These are phyloP conservation scores for Aspergillus ruber DNA, from an alignment of 2,329 filamentous ascomycete species.

Conservation along the genomic window DNA sequence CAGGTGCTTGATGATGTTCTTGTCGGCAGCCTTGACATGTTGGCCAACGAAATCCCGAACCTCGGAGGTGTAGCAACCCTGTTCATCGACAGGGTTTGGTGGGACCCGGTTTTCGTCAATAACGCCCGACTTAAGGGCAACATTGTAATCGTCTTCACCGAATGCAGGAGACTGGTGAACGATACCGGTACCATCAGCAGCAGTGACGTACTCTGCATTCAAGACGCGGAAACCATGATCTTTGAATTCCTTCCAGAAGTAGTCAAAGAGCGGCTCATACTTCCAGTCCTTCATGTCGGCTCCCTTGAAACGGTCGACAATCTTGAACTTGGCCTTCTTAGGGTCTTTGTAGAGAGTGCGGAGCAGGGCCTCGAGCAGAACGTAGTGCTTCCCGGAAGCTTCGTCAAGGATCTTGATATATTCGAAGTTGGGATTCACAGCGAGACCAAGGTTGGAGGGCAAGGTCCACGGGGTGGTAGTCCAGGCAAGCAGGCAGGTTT, in stretches of 20 bases:
- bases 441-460: conserved; percentile 71
- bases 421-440: conserved; percentile 74
- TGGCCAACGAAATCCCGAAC: conserved; percentile 76
- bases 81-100: conserved; percentile 87
- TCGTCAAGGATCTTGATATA: conserved; percentile 84
- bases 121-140: conserved; percentile 68
- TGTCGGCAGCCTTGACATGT: conserved; percentile 89
- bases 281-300: conserved; percentile 81
- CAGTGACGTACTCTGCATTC: conserved; percentile 78
- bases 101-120: conserved; percentile 70
- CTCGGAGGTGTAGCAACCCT: conserved; percentile 69
- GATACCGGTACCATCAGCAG: conserved; percentile 85
- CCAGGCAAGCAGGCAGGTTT: conserved; percentile 74
- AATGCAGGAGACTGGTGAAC: conserved; percentile 92
- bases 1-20: conserved; percentile 83
- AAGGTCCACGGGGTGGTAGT: conserved; percentile 87
- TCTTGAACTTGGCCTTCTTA: conserved; percentile 89
- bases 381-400: conserved; percentile 72
- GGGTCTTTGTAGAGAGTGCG: conserved; percentile 85
- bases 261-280: conserved; percentile 83
- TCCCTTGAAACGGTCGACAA: conserved; percentile 72
- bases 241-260: conserved; percentile 85
- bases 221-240: conserved; percentile 75
- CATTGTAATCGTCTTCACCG: conserved; percentile 91
- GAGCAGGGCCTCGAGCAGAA: conserved; percentile 75